Conservation (phyloP, 2,329 filamentous ascomycete species). For the Fusarium virguliforme region DNA sequence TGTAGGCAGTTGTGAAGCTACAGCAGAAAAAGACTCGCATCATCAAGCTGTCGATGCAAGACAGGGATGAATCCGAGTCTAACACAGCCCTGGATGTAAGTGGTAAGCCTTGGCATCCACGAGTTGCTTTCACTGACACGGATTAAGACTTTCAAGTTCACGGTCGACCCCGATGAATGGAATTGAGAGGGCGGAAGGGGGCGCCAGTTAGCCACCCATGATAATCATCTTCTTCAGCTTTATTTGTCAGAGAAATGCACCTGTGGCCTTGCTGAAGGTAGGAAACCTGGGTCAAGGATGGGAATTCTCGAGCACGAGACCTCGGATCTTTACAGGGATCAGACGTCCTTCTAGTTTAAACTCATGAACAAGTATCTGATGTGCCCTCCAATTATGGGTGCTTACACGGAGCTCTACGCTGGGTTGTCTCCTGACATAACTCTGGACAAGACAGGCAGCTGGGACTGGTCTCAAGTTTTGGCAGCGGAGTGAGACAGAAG, state of each 20-base stretch:
- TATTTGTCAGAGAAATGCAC: too few species aligned
- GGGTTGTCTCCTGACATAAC: slow-evolving; percentile 57
- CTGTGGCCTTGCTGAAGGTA: slow-evolving; percentile 49
- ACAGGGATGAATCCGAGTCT: not conserved
- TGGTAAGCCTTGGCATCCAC: accelerated
- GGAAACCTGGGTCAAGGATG: slow-evolving; percentile 51
- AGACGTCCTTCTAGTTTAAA: slow-evolving; percentile 20
- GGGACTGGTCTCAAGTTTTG: not conserved
- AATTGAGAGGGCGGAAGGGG: too few species aligned
- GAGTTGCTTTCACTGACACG: not conserved
- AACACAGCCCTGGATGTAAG: slow-evolving; percentile 23
- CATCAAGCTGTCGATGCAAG: slow-evolving; percentile 29
- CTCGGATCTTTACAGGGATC: slow-evolving; percentile 43
- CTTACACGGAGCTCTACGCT: slow-evolving; percentile 61
- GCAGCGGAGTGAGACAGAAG: not conserved
- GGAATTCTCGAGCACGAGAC: too few species aligned
- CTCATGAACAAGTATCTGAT: slow-evolving; percentile 45
- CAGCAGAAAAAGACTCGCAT: slow-evolving; percentile 19
- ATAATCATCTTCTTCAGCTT: too few species aligned
- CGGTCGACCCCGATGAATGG: slow-evolving; percentile 22
- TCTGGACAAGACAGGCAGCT: not conserved
- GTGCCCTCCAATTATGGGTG: slow-evolving; percentile 55
- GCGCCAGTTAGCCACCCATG: not conserved
- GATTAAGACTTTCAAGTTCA: slow-evolving; percentile 16
- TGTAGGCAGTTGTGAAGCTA: slow-evolving; percentile 4